Percentiles rank a stretch among this genome's conserved stretches.
Conservation (phyloP, 2,329 filamentous ascomycete genomes). For the Emmonsia crescens region DNA sequence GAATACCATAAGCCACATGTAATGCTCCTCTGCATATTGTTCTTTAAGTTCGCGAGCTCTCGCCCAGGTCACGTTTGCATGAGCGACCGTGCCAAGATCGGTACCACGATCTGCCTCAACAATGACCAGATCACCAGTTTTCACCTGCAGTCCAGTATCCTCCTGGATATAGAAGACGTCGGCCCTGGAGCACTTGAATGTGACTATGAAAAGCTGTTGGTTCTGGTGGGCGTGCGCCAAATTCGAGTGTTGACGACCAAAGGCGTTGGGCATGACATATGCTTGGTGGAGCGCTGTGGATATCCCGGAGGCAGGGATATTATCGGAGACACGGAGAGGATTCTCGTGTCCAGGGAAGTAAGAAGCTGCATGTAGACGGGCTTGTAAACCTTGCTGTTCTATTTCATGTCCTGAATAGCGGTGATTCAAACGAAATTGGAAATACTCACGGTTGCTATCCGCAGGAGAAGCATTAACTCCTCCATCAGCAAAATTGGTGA, state of each 20-base stretch:
- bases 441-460: conserved; percentile 35
- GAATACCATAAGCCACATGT: conserved; percentile 98
- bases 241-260: conserved; percentile 28
- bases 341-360: conserved; percentile 34
- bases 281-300: conserved; percentile 29
- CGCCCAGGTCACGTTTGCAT: conserved; percentile 78
- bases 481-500: conserved; percentile 27
- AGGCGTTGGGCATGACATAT: conserved; percentile 29
- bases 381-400: conserved; percentile 30
- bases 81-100: conserved; percentile 84
- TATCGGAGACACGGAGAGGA: conserved; percentile 24
- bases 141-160: conserved; percentile 82
- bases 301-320: conserved; percentile 21
- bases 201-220: conserved; percentile 64
- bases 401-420: conserved; percentile 21
- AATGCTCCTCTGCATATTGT: conserved; percentile 87
- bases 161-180: conserved; percentile 97
- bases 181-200: conserved; percentile 91
- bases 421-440: conserved; percentile 25
- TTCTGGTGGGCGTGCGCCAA: conserved; percentile 30
- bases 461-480: conserved; percentile 27
- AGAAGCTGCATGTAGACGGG: conserved; percentile 31
- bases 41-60: conserved; percentile 82
- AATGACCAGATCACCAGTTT: conserved; percentile 87
- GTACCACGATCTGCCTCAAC: conserved; percentile 95